These are phyloP conservation scores for Triticum urartu DNA, from an alignment of 176 grass and related monocot genomes.

Conservation along the genomic window DNA sequence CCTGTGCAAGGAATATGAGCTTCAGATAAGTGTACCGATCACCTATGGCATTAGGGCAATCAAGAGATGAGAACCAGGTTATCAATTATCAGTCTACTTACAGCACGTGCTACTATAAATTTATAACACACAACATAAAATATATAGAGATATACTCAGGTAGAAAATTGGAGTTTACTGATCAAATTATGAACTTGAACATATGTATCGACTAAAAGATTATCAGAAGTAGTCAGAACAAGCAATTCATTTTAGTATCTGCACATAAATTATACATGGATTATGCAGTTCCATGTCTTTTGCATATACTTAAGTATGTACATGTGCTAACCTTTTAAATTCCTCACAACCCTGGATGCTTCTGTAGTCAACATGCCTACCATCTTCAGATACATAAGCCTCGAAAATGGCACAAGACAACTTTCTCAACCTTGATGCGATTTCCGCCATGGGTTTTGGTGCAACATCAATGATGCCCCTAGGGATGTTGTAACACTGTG, in stretches of 20 bases:
- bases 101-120: conserved; percentile 9
- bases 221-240: conserved; percentile 5
- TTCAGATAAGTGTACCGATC: neutral
- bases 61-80: neutral
- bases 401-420: conserved; percentile 79
- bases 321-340: conserved; percentile 74
- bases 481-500: conserved; percentile 87
- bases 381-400: conserved; percentile 89
- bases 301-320: conserved; percentile 5
- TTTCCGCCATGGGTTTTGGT: conserved; percentile 75
- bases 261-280: neutral
- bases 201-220: conserved; percentile 15
- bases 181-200: conserved; percentile 6
- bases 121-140: conserved; percentile 1
- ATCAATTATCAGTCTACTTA: neutral
- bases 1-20: conserved; percentile 41
- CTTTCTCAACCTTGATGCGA: conserved; percentile 70
- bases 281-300: neutral
- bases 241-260: conserved; percentile 2
- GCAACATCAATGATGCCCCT: conserved; percentile 71
- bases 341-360: conserved; percentile 83
- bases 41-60: neutral
- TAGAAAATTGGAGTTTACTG: conserved; percentile 8
- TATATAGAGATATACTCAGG: neutral
- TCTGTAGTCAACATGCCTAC: conserved; percentile 80